Evolutionary conservation across 768 basidiomycete species (phyloP).

Genomic region (Flagelloscypha sp.): DNA sequence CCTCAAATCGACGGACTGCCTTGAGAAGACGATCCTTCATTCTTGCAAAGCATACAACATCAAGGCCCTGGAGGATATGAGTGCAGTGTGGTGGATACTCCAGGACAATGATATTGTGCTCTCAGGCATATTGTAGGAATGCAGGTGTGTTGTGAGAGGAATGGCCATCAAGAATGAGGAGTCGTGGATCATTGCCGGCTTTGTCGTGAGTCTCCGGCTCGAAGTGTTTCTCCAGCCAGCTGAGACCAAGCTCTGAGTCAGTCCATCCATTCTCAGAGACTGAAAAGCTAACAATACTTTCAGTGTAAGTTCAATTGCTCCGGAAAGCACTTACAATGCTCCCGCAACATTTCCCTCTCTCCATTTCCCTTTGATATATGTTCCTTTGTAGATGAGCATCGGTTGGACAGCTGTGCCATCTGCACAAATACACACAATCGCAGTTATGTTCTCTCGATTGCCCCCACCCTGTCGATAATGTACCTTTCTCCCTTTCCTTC

Average conservation of each 20-base stretch:
- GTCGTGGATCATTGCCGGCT: slow-evolving; percentile 2
- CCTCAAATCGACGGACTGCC: slow-evolving; percentile 18
- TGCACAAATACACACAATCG: slow-evolving; percentile 31
- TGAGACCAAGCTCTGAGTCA: slow-evolving; percentile 10
- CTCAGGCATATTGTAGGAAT: slow-evolving; percentile 2
- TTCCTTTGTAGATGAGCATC: slow-evolving; percentile 31
- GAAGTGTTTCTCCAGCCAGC: slow-evolving; percentile 19
- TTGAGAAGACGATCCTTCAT: slow-evolving; percentile 13
- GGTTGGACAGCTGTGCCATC: slow-evolving; percentile 26
- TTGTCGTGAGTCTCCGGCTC: slow-evolving; percentile 7
- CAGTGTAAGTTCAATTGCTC: slow-evolving; percentile 4
- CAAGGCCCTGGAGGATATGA: slow-evolving; percentile 18
- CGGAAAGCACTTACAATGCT: slow-evolving; percentile 21
- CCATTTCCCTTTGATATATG: slow-evolving; percentile 23
- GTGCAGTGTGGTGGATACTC: slow-evolving; percentile 10
- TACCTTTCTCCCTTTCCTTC: slow-evolving; percentile 12
- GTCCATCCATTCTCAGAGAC: slow-evolving; percentile 26
- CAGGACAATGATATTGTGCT: slow-evolving; percentile 7
- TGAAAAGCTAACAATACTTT: slow-evolving; percentile 15
- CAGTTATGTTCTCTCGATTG: slow-evolving; percentile 27
- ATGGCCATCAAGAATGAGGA: slow-evolving; percentile 22
- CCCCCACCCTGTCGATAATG: slow-evolving; percentile 25
- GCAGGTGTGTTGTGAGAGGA: slow-evolving; percentile 5
- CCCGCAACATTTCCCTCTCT: slow-evolving; percentile 25
- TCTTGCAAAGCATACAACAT: slow-evolving; percentile 17